Evolutionary conservation across 768 basidiomycete species (phyloP), one percentile per base, ranked within the genome.

Genomic region (Tricholoma matsutake): DNA sequence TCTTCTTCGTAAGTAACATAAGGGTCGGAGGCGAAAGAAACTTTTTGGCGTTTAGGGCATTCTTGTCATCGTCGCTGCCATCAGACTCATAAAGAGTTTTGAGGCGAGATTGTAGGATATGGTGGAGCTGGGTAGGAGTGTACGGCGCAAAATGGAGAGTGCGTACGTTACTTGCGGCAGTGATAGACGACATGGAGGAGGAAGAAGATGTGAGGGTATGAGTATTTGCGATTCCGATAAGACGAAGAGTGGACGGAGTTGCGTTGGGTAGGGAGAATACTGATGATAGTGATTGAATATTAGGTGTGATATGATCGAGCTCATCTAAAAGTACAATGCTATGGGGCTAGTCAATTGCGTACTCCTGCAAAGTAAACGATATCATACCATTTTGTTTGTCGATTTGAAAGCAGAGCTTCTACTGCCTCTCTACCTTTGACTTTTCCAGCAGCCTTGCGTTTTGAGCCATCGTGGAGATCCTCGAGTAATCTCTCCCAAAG

Each of bases 201-300:
- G 77, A 76, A 0, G 86, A 79, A 2, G 86, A 81, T 1, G 89
- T 87, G 25, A 96, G 83, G 5, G 92, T 93, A 67, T 94, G 93
- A 2, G 90, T 92, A 67, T 96, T 96, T 41, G 93, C 92, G 69
- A 96, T 94, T 37, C 89, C 92, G 65, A 95, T 86, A 41, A 94
- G 71, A 53, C 91, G 85, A 59, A 94, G 71, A 37, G 74, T 75
- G 9, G 81, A 72, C 1, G 82, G 70, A 55, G 84, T 75, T 4
- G 79, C 72, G 55, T 83, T 80, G 9, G 88, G 82, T n/a, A 94
- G 78, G 4, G 85, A 79, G 72, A 94, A 92, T 51, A 96, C 73
- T 10, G 85, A 74, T 2, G 81, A 70, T 51, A 94, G 77, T 8
- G 83, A 74, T 64, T 85, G 84, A 1, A 82, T 64, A 9, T 83